Evolutionary conservation across 495 filamentous ascomycete genomes (phyloP), one percentile per base, ranked within the genome.

Genomic region (Filosporella fistucella): DNA sequence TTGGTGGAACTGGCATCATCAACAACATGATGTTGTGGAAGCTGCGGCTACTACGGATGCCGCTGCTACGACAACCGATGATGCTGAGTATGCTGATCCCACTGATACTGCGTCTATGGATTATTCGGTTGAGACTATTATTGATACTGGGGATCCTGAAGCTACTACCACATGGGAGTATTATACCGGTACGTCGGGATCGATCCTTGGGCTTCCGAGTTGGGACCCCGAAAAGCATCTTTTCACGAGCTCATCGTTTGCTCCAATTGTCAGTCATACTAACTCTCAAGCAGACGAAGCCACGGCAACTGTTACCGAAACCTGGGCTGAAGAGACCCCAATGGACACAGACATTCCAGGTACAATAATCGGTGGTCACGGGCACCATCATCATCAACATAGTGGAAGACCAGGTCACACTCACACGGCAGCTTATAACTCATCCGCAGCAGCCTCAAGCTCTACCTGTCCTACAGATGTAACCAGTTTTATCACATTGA

Each of bases 401-500:
- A n/a, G n/a, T n/a, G n/a, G n/a, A n/a, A n/a, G n/a, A n/a, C n/a
- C n/a, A n/a, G n/a, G n/a, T n/a, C n/a, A n/a, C n/a, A n/a, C n/a
- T n/a, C n/a, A n/a, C n/a, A n/a, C n/a, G n/a, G n/a, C n/a, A n/a
- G n/a, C n/a, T n/a, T n/a, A n/a, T n/a, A n/a, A n/a, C n/a, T n/a
- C n/a, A n/a, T n/a, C n/a, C n/a, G n/a, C 21, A 26, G 17, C 5
- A 14, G 24, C 13, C n/a, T 8, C 39, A 4, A 34, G 18, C n/a
- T 12, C 18, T 11, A 24, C 13, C 14, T 35, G 16, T 25, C 9
- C 38, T 30, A 14, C 9, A 51, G 39, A 39, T 24, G 18, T 29
- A 10, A 48, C 49, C 12, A 45, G 32, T 14, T 33, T 48, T 21
- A 55, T 45, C 12, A 62, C 52, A 16, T 22, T 62, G 1, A 62